phyloP scores from a whole-genome alignment of 164 flowering plant species.

The Cinnamomum chago region DNA sequence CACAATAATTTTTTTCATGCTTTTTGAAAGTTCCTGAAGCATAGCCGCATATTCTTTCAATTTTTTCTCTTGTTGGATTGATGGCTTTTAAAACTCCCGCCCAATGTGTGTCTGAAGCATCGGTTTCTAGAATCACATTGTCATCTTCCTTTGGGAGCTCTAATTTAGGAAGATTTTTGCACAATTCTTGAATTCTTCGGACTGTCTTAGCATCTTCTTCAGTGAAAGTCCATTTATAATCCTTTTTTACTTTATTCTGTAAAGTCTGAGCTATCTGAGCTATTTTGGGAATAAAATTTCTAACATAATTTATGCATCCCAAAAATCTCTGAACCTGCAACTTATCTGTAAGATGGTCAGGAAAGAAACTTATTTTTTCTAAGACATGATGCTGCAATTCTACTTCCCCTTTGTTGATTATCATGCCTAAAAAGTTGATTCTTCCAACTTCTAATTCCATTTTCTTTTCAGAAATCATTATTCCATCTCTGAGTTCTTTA shows the following conservation, averaged over 20 bases:
- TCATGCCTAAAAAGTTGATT: background rate
- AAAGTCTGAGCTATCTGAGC: background rate
- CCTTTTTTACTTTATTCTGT: background rate
- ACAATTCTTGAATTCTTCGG: rapidly evolving
- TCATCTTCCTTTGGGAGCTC: background rate
- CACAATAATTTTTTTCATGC: too few relatives aligned
- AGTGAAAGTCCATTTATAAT: background rate
- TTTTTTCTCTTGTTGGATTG: background rate
- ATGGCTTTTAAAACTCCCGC: background rate
- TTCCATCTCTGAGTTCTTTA: background rate
- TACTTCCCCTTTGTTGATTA: background rate
- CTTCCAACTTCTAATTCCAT: background rate
- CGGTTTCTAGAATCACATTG: background rate
- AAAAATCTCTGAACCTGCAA: background rate
- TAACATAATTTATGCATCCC: background rate
- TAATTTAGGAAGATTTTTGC: background rate
- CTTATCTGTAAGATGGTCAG: background rate
- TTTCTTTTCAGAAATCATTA: background rate
- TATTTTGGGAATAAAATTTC: background rate
- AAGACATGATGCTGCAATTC: background rate
- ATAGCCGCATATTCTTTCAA: too few relatives aligned
- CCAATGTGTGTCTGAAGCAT: background rate
- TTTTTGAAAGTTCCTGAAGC: too few relatives aligned
- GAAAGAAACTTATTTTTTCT: background rate
- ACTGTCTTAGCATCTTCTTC: background rate